phyloP scores from a whole-genome alignment of 148 eudicot genomes.

The Polygonum maritimum region DNA sequence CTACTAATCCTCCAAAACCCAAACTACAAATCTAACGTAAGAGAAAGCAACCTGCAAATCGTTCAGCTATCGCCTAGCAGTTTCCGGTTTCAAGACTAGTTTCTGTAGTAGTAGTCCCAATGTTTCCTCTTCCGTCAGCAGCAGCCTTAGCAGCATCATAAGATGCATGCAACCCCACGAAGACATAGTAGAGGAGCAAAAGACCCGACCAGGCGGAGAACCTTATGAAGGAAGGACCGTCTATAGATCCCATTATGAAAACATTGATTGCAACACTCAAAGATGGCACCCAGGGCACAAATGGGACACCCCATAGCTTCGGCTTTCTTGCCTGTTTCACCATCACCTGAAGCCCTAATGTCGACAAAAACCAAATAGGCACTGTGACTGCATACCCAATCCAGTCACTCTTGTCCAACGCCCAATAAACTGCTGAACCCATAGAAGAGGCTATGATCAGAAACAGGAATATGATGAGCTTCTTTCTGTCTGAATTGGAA shows the following conservation, averaged over 20 bases:
- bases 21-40: conserved; percentile 2
- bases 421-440: conserved; percentile 53
- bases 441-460: conserved; percentile 40
- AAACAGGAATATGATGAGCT: conserved; percentile 25
- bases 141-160: conserved; percentile 45
- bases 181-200: conserved; percentile 29
- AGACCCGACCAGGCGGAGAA: conserved; percentile 25
- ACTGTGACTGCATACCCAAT: conserved; percentile 33
- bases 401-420: conserved; percentile 29
- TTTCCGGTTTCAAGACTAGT: neutral
- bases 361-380: conserved; percentile 52
- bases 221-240: conserved; percentile 17
- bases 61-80: neutral
- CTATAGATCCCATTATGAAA: conserved; percentile 62
- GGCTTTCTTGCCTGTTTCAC: conserved; percentile 45
- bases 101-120: neutral
- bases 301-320: conserved; percentile 65
- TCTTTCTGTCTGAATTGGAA: conserved; percentile 17
- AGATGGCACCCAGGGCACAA: conserved; percentile 72
- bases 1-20: neutral
- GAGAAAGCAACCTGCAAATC: neutral
- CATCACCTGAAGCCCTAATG: conserved; percentile 31
- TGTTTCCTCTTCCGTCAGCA: neutral
- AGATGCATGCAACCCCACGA: conserved; percentile 47
- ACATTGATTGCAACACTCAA: conserved; percentile 45